Conservation (phyloP, 2,329 filamentous ascomycete genomes). For the Tolypocladium guangdongense region DNA sequence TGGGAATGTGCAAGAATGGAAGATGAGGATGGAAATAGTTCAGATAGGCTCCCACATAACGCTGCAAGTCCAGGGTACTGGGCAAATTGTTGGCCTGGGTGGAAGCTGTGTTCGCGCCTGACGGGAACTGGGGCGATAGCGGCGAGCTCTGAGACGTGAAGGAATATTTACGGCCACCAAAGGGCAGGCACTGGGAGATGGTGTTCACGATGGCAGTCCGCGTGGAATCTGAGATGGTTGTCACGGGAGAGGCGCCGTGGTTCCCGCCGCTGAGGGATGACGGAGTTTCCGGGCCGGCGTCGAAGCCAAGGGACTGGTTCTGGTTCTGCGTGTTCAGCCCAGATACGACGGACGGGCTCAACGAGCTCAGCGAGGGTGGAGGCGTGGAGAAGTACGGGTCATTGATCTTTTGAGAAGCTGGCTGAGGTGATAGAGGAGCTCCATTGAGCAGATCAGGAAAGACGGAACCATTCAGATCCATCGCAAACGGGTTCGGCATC, state of each 20-base stretch:
- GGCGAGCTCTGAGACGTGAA: constrained; percentile 45
- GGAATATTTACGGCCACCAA: constrained; percentile 54
- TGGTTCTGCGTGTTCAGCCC: constrained; percentile 50
- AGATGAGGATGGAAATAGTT: constrained; percentile 88
- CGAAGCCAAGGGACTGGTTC: constrained; percentile 55
- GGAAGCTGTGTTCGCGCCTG: constrained; percentile 35
- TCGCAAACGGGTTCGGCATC: constrained; percentile 57
- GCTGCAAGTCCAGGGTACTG: constrained; percentile 74
- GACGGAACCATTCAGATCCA: constrained; percentile 63
- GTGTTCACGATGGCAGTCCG: constrained; percentile 50
- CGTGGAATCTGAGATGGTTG: constrained; percentile 55
- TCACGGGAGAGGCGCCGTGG: constrained; percentile 45
- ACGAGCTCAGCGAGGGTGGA: constrained; percentile 59
- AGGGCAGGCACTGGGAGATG: constrained; percentile 44
- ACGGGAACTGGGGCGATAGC: constrained; percentile 39
- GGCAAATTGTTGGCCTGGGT: constrained; percentile 53
- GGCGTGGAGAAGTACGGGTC: constrained; percentile 74
- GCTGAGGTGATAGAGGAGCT: constrained; percentile 68
- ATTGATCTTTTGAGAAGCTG: constrained; percentile 55
- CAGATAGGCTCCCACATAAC: constrained; percentile 83
- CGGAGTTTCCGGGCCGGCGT: constrained; percentile 58
- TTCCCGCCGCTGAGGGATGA: constrained; percentile 58
- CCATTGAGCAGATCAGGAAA: constrained; percentile 68
- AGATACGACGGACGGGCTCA: constrained; percentile 62
- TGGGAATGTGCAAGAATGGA: constrained; percentile 88